phyloP scores from a whole-genome alignment of 768 basidiomycete species.

The Leccinum ochraceum region DNA sequence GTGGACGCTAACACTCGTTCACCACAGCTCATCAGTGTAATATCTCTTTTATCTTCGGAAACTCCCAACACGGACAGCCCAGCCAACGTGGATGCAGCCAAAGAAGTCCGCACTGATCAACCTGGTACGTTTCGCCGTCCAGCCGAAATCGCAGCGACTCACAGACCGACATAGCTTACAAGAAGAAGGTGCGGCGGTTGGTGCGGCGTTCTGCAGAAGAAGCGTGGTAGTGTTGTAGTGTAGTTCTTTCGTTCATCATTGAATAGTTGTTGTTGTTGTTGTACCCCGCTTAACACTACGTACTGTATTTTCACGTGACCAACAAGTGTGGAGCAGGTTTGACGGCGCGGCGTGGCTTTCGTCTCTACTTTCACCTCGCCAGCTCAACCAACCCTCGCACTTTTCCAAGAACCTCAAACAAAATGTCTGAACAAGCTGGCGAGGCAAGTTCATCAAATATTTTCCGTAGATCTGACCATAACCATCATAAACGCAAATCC shows the following conservation, averaged over 20 bases:
- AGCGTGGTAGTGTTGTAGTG: slow-evolving; percentile 54
- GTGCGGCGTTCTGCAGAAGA: slow-evolving; percentile 90
- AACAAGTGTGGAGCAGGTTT: background rate
- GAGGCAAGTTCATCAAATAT: slow-evolving; percentile 35
- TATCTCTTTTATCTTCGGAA: slow-evolving; percentile 92
- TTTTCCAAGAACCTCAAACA: slow-evolving; percentile 3
- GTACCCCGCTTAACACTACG: background rate
- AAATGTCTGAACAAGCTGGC: slow-evolving; percentile 44
- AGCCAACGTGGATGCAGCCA: slow-evolving; percentile 95
- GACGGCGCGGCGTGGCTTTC: background rate
- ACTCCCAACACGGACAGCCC: slow-evolving; percentile 91
- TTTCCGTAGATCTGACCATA: slow-evolving; percentile 26
- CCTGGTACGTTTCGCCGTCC: slow-evolving; percentile 43
- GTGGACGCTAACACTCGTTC: slow-evolving; percentile 2
- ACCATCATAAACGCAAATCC: slow-evolving; percentile 34
- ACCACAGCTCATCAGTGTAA: slow-evolving; percentile 87
- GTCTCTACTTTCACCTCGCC: slow-evolving; percentile 15
- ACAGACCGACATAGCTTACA: slow-evolving; percentile 59
- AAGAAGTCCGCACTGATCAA: slow-evolving; percentile 71
- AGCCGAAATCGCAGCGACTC: slow-evolving; percentile 10
- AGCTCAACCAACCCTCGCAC: slow-evolving; percentile 10
- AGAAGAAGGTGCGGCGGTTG: slow-evolving; percentile 93
- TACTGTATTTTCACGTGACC: slow-evolving; percentile 25
- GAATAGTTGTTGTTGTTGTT: slow-evolving; percentile 3
- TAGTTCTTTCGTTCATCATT: slow-evolving; percentile 10